Evolutionary conservation across 352 stramenopile genomes (phyloP).

Genomic region (Globisporangium acanthophoron): DNA sequence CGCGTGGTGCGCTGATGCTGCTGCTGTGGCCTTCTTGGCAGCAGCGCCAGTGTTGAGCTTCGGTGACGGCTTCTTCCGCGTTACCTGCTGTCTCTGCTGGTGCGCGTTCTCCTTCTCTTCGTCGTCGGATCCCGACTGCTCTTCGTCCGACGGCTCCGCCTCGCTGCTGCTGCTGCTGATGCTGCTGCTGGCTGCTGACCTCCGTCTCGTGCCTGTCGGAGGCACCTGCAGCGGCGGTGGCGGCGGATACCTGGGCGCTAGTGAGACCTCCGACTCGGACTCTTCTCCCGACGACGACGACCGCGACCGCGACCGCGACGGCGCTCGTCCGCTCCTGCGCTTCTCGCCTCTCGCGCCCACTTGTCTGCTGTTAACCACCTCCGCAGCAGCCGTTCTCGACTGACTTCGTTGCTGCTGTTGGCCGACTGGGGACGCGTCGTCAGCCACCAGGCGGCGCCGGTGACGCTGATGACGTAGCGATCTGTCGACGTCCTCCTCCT

Average conservation of each 20-base stretch:
- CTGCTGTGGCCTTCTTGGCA: neutral
- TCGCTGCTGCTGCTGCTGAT: neutral
- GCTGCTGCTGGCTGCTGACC: too few relatives aligned
- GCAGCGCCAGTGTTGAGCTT: neutral
- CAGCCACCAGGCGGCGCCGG: neutral
- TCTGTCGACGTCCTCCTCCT: neutral
- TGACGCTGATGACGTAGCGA: neutral
- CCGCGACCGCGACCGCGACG: too few relatives aligned
- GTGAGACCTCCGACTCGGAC: too few relatives aligned
- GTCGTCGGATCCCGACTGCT: neutral
- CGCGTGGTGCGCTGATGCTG: neutral
- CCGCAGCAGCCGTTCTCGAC: too few relatives aligned
- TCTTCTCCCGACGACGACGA: neutral
- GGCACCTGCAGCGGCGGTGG: neutral
- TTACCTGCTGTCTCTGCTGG: neutral
- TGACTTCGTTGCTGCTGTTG: neutral
- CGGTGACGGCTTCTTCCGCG: neutral
- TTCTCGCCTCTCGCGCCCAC: neutral
- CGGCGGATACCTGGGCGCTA: neutral
- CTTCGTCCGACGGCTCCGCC: neutral
- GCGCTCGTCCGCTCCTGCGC: too few relatives aligned
- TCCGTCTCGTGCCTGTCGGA: neutral
- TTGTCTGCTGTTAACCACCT: too few relatives aligned
- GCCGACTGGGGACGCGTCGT: neutral
- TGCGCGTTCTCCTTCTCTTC: slow-evolving; percentile 11